These are phyloP conservation scores for Mortierella sp. DNA, from an alignment of 371 early-diverging fungal genomes.

Conservation along the genomic window DNA sequence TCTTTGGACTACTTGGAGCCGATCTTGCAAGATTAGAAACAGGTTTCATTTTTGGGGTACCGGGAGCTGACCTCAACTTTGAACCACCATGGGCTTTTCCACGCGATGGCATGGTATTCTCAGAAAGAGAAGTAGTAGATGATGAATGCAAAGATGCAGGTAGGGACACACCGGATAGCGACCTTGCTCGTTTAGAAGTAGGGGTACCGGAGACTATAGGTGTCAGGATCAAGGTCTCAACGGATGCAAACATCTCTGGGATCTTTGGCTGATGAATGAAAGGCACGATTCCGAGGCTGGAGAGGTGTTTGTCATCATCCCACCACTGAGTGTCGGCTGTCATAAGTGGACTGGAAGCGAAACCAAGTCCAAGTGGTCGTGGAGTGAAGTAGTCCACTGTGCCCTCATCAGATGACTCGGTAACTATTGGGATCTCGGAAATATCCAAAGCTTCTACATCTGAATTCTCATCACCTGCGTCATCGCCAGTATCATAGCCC, in stretches of 20 bases:
- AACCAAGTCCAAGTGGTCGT: conserved; percentile 12
- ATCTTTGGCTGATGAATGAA: conserved; percentile 26
- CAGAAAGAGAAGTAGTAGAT: not conserved
- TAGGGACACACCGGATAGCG: not conserved
- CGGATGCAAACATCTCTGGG: conserved; percentile 29
- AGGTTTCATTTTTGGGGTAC: not conserved
- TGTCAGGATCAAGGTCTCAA: conserved; percentile 22
- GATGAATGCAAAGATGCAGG: not conserved
- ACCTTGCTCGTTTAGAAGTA: not conserved
- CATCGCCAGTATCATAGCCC: conserved; percentile 2
- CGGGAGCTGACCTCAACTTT: not conserved
- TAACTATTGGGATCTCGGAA: not conserved
- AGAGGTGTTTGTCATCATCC: conserved; percentile 18
- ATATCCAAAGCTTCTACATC: not conserved
- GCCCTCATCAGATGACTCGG: not conserved
- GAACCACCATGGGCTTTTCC: not conserved
- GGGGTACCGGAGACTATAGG: conserved; percentile 9
- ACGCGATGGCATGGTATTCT: not conserved
- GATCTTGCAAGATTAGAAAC: not conserved
- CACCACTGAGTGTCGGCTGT: conserved; percentile 20
- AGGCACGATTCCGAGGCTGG: conserved; percentile 21
- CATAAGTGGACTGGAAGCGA: not conserved
- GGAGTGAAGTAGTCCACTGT: conserved; percentile 4
- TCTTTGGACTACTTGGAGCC: not conserved
- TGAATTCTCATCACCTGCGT: conserved; percentile 5